Conservation (phyloP, 2,329 filamentous ascomycete genomes). For the Alternaria sp. region DNA sequence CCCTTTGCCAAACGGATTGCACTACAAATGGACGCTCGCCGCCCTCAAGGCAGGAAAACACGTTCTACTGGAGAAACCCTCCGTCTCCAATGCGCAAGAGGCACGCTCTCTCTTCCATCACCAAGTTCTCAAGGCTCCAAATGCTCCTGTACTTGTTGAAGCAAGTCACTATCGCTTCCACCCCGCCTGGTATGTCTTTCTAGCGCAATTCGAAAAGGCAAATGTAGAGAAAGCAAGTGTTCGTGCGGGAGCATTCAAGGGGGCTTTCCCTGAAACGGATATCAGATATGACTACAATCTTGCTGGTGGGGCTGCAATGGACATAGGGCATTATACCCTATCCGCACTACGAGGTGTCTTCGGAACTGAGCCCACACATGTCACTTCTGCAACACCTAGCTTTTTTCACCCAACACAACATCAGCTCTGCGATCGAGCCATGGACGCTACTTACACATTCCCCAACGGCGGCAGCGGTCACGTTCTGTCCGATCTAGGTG, state of each 20-base stretch:
- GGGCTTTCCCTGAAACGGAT: conserved; percentile 41
- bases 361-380: conserved; percentile 37
- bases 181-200: conserved; percentile 51
- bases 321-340: conserved; percentile 51
- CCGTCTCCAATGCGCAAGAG: conserved; percentile 55
- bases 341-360: conserved; percentile 39
- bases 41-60: conserved; percentile 56
- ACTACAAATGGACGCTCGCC: conserved; percentile 55
- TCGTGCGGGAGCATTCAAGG: conserved; percentile 36
- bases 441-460: conserved; percentile 34
- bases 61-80: conserved; percentile 59
- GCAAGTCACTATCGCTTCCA: conserved; percentile 58
- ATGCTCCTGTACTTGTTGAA: conserved; percentile 56
- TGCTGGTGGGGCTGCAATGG: conserved; percentile 52
- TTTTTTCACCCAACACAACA: conserved; percentile 23
- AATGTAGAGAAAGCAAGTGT: conserved; percentile 47
- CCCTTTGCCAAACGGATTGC: conserved; percentile 56
- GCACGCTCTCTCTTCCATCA: conserved; percentile 53
- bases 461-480: conserved; percentile 29
- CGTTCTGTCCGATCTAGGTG: conserved; percentile 24
- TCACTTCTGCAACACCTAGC: conserved; percentile 25
- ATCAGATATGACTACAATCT: conserved; percentile 54
- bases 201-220: conserved; percentile 46
- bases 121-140: conserved; percentile 41
- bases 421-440: conserved; percentile 30